phyloP scores from a whole-genome alignment of 2,329 filamentous ascomycete species.

The Claviceps cyperi region DNA sequence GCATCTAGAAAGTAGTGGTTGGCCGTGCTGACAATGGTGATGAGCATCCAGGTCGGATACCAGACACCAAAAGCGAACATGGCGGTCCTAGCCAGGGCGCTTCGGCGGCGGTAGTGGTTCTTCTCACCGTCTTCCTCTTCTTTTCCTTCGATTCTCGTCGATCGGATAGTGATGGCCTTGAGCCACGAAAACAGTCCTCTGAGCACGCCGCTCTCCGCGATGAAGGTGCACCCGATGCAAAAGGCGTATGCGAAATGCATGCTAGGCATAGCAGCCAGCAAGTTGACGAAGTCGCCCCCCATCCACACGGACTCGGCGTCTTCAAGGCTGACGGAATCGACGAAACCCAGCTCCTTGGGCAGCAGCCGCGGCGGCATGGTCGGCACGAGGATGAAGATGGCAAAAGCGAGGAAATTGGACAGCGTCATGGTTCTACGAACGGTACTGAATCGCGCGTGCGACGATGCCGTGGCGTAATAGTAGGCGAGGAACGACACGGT shows the following conservation, averaged over 20 bases:
- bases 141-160: constrained; percentile 1
- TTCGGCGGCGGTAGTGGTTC: constrained; percentile 10
- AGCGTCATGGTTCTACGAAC: constrained; percentile 40
- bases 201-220: constrained; percentile 36
- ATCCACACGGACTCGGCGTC: constrained; percentile 15
- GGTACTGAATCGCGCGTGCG: constrained; percentile 37
- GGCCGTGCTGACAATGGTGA: constrained; percentile 44
- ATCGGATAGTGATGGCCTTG: neutral
- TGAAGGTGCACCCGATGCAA: constrained; percentile 34
- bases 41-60: constrained; percentile 38
- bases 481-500: constrained; percentile 48
- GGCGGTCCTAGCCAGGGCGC: constrained; percentile 6
- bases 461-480: constrained; percentile 52
- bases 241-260: constrained; percentile 43
- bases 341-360: constrained; percentile 39
- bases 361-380: constrained; percentile 43
- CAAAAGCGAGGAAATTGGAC: constrained; percentile 40
- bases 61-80: constrained; percentile 27
- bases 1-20: constrained; percentile 53
- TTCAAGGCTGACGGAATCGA: constrained; percentile 36
- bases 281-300: constrained; percentile 34
- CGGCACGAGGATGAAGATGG: constrained; percentile 40
- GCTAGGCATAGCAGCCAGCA: constrained; percentile 41
- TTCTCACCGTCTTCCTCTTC: constrained; percentile 6
- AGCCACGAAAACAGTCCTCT: constrained; percentile 16